phyloP scores from a whole-genome alignment of 1,139 yeast species.

The Geotrichum klebahnii region DNA sequence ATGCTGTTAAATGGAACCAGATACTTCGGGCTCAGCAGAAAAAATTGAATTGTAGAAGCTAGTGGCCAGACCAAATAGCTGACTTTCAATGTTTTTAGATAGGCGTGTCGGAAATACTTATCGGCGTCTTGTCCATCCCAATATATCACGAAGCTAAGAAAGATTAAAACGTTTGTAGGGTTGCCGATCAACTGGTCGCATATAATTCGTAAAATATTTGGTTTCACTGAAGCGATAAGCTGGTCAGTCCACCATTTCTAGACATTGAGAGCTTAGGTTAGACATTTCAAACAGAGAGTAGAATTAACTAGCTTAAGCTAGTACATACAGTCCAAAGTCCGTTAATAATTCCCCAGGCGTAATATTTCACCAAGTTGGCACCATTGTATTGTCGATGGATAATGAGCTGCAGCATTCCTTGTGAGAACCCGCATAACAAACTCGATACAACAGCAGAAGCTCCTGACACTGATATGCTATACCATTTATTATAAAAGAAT shows the following conservation, averaged over 20 bases:
- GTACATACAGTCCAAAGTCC: slow-evolving; percentile 39
- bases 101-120: slow-evolving; percentile 32
- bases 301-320: background rate
- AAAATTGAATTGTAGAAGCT: slow-evolving; percentile 37
- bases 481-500: slow-evolving; percentile 29
- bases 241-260: slow-evolving; percentile 39
- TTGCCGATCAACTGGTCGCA: slow-evolving; percentile 39
- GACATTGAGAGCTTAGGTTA: background rate
- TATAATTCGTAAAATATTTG: slow-evolving; percentile 29
- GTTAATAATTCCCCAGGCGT: slow-evolving; percentile 40
- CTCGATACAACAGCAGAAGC: slow-evolving; percentile 37
- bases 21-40: slow-evolving; percentile 32
- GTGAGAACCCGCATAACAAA: slow-evolving; percentile 37
- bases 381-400: slow-evolving; percentile 25
- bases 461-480: slow-evolving; percentile 32
- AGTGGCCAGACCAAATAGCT: slow-evolving; percentile 40
- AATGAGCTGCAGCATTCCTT: slow-evolving; percentile 36
- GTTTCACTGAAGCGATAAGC: slow-evolving; percentile 28
- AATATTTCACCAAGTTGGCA: slow-evolving; percentile 35
- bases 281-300: background rate
- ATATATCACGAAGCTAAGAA: slow-evolving; percentile 35
- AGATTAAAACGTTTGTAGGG: slow-evolving; percentile 37
- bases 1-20: slow-evolving; percentile 38
- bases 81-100: slow-evolving; percentile 31
- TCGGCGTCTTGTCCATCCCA: slow-evolving; percentile 41